A percentile compares a stretch with the other conserved stretches of the same genome.
These are phyloP conservation scores for Parathielavia appendiculata DNA, from an alignment of 495 filamentous ascomycete species.

Conservation along the genomic window DNA sequence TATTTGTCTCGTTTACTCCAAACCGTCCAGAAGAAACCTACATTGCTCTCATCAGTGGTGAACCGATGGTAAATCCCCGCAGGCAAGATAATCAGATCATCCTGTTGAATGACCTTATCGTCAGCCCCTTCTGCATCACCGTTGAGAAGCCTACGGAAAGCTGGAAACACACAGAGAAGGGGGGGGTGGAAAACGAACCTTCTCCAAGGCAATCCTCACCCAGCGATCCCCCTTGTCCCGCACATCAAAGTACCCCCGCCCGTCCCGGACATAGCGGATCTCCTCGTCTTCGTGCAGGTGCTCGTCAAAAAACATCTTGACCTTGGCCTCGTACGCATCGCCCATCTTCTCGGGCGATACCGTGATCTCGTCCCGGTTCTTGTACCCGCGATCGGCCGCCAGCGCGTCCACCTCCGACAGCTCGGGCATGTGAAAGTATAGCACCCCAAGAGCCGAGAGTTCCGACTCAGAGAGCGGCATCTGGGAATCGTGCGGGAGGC, in stretches of 20 bases:
- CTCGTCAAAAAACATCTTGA: slow-evolving; percentile 89
- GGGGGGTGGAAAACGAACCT: slow-evolving; percentile 40
- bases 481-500: slow-evolving; percentile 81
- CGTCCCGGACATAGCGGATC: slow-evolving; percentile 93
- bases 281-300: slow-evolving; percentile 98
- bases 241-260: slow-evolving; percentile 90
- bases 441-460: slow-evolving; percentile 69
- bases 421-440: slow-evolving; percentile 64
- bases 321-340: slow-evolving; percentile 78
- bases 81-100: slow-evolving; percentile 76
- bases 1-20: not conserved
- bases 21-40: slow-evolving; percentile 43
- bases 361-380: slow-evolving; percentile 88
- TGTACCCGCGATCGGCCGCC: slow-evolving; percentile 73
- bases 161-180: too few relatives aligned
- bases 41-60: slow-evolving; percentile 85
- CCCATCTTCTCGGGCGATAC: slow-evolving; percentile 89
- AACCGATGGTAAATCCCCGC: slow-evolving; percentile 98
- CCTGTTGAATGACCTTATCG: slow-evolving; percentile 26
- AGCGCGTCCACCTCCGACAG: slow-evolving; percentile 64
- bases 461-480: slow-evolving; percentile 53
- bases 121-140: not conserved
- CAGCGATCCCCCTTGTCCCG: slow-evolving; percentile 66
- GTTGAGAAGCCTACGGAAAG: too few relatives aligned
- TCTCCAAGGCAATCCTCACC: slow-evolving; percentile 77